phyloP scores from a whole-genome alignment of 345 rosid genomes.

The Diplotaxis tenuifolia region DNA sequence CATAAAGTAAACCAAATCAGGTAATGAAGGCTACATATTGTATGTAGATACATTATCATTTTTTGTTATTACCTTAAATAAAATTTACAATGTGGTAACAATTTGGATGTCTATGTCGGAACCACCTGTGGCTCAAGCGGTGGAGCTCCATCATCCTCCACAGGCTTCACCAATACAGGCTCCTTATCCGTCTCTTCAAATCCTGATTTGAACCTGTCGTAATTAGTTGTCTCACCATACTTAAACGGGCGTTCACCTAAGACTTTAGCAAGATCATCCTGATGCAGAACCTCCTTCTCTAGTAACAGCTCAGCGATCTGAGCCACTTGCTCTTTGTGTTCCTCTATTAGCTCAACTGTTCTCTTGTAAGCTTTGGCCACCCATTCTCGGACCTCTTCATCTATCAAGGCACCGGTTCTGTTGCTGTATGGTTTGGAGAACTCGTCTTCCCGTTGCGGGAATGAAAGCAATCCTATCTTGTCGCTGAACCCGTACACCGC shows the following conservation, averaged over 20 bases:
- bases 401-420: conserved; percentile 84
- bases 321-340: conserved; percentile 81
- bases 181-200: conserved; percentile 48
- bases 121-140: conserved; percentile 66
- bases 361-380: conserved; percentile 66
- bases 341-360: conserved; percentile 62
- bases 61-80: conserved; percentile 14
- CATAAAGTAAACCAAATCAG: background rate
- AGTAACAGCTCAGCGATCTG: conserved; percentile 80
- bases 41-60: conserved; percentile 7
- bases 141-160: conserved; percentile 51
- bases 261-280: conserved; percentile 64
- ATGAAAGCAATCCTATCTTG: conserved; percentile 91
- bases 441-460: conserved; percentile 83
- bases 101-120: conserved; percentile 42
- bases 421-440: conserved; percentile 90
- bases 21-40: background rate
- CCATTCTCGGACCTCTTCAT: conserved; percentile 85
- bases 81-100: conserved; percentile 20
- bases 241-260: conserved; percentile 85
- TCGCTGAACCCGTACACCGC: conserved; percentile 97
- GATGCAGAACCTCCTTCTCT: conserved; percentile 89
- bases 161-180: conserved; percentile 29
- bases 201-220: conserved; percentile 73
- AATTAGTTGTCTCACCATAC: conserved; percentile 59